Base-by-base conservation (phyloP, 164 flowering plant genomes). In the Chimonanthus praecox region DNA sequence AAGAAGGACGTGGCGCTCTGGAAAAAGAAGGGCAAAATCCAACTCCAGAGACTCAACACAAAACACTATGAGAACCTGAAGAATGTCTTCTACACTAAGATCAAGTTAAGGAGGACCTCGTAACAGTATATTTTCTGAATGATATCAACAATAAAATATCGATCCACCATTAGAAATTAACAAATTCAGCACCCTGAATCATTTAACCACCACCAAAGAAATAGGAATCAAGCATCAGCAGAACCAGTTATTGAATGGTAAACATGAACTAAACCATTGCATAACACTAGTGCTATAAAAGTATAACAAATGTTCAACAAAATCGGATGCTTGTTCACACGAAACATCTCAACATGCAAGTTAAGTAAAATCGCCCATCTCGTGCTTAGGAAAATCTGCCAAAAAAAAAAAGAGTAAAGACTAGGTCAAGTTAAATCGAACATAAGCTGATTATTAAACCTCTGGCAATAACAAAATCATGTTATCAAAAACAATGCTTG, bases 361-460 rank as follows among this genome's bases (percentile, higher is more conserved):
- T 95, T 95, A 84, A 93, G 83, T 73, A 95, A 87, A 79, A 95
- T 93, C 58, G 99, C 98, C 99, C 99, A 95, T 79, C 99, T 89
- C 58, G 98, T 89, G 88, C 99, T 95, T 73, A 95, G 80, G 82
- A 95, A 95, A 79, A 95, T 95, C 99, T 95, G 92, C 79, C 72
- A 72, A 69, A 49, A 68, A 61, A 13, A 44, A 33, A 33, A 33
- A 33, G 2, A 33, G 33, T 8, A 68, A 10, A 13, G 47, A 9
- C 8, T 73, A 21, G 49, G 54, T 51, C 33, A 79, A 46, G 60
- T 66, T 11, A 68, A 68, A 48, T 43, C 44, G 13, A 16, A 13
- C 48, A 48, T 44, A 66, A 21, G 46, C 46, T 46, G 47, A 66
- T 66, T 45, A 66, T 44, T 44, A 48, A 66, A 33, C 68, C n/a